Base-by-base conservation (phyloP, 768 basidiomycete genomes). In the Tylopilus intermedius region DNA sequence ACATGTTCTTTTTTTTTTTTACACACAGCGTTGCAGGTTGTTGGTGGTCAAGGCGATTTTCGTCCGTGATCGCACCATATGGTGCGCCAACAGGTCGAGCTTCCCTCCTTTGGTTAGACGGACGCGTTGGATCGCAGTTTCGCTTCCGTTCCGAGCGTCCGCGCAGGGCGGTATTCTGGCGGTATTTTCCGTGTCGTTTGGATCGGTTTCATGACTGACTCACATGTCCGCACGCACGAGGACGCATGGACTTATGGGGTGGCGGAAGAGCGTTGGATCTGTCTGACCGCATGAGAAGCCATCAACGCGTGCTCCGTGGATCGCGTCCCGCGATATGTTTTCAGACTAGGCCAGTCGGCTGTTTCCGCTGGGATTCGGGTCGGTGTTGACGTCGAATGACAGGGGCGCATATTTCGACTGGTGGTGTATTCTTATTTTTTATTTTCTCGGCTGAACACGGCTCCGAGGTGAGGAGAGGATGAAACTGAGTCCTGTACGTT, bases 131-230 rank as follows among this genome's bases (percentile, higher is more conserved):
- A 11, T 13, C 30, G 33, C 32, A 35, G 5, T 45, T 15, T 47
- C 35, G 45, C 30, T 47, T 35, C 26, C 14, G 38, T 47, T 49
- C 46, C 41, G 24, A 40, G 39, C 21, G 9, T 22, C 39, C 35
- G 41, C 14, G 5, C 26, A 5, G n/a, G 15, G 6, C 40, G 29
- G 30, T 41, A 26, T 38, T 18, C 29, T 13, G 38, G 27, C 6
- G 47, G 52, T 39, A 30, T 30, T 39, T 38, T 32, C 46, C 45
- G 41, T 35, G 24, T 24, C 24, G 24, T 27, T 37, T 26, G 40
- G 47, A 26, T 45, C 22, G 21, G 38, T 58, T 55, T 55, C 58
- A 55, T 26, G 4, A 7, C 10, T 42, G 43, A 22, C 52, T 51
- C 49, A 49, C 30, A 24, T 24, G 24, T 24, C 3, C 35, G 29